Conservation (phyloP, 1,139 yeast genomes). For the Saccharomyces hybrid region DNA sequence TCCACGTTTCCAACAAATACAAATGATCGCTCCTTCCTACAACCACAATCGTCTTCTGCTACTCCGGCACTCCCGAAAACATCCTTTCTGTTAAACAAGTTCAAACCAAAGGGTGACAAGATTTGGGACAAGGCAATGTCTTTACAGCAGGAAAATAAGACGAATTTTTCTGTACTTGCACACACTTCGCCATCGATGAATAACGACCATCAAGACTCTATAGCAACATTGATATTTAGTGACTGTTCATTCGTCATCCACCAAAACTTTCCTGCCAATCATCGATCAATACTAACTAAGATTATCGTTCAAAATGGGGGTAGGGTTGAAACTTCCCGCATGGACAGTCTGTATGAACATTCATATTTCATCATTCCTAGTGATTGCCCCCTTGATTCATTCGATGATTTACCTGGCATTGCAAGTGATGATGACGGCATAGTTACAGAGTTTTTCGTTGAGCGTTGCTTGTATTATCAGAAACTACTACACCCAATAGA, state of each 20-base stretch:
- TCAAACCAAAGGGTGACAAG: conserved; percentile 21
- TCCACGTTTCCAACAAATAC: not conserved
- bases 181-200: not conserved
- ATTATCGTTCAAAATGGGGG: conserved; percentile 28
- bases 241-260: conserved; percentile 14
- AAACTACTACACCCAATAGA: conserved; percentile 42
- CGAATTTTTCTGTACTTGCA: not conserved
- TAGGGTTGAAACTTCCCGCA: not conserved
- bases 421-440: not conserved
- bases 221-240: conserved; percentile 8
- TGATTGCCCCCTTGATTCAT: conserved; percentile 12
- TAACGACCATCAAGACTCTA: not conserved
- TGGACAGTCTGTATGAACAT: not conserved
- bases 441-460: conserved; percentile 82
- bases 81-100: conserved; percentile 13
- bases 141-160: conserved; percentile 2
- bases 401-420: conserved; percentile 3
- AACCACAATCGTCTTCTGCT: conserved; percentile 2
- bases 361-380: conserved; percentile 20
- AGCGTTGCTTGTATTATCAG: conserved; percentile 62
- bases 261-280: conserved; percentile 15
- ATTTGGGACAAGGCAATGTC: conserved; percentile 24
- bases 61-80: conserved; percentile 8
- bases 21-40: not conserved
- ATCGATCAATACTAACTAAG: conserved; percentile 16